These are phyloP conservation scores for Wickerhamomyces xylosicus DNA, from an alignment of 805 yeast species.

Conservation along the genomic window DNA sequence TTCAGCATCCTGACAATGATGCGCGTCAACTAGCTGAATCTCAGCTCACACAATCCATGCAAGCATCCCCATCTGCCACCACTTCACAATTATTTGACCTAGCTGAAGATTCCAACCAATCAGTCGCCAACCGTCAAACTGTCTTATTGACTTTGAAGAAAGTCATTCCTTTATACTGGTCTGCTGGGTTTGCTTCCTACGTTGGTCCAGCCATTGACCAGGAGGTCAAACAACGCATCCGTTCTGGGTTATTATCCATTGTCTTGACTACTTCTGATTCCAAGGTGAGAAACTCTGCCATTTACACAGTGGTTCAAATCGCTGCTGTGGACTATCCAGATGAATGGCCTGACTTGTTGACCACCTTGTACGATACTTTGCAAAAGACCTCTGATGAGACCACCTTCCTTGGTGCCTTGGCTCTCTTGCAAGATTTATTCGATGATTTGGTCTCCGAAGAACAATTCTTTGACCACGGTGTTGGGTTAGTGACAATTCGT, in stretches of 20 bases:
- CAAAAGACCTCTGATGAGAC: conserved; percentile 11
- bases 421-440: conserved; percentile 63
- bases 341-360: conserved; percentile 77
- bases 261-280: conserved; percentile 34
- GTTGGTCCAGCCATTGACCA: conserved; percentile 53
- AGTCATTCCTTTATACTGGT: conserved; percentile 68
- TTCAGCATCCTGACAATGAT: conserved; percentile 29
- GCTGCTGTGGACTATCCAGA: conserved; percentile 91
- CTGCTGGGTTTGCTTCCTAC: conserved; percentile 70
- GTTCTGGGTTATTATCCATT: conserved; percentile 40
- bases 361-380: conserved; percentile 32
- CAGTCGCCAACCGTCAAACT: conserved; percentile 42
- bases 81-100: conserved; percentile 32
- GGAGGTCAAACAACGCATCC: conserved; percentile 38
- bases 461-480: conserved; percentile 70
- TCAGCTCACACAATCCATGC: conserved; percentile 29
- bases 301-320: conserved; percentile 73
- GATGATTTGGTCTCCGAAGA: conserved; percentile 82
- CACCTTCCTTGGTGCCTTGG: conserved; percentile 13
- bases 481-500: conserved; percentile 44
- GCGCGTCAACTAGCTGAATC: conserved; percentile 21
- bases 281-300: conserved; percentile 55
- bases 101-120: conserved; percentile 22
- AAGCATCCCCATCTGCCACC: conserved; percentile 37
- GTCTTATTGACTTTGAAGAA: conserved; percentile 58